Conservation (phyloP, 2,329 filamentous ascomycete species). For the Pseudogymnoascus sp. region DNA sequence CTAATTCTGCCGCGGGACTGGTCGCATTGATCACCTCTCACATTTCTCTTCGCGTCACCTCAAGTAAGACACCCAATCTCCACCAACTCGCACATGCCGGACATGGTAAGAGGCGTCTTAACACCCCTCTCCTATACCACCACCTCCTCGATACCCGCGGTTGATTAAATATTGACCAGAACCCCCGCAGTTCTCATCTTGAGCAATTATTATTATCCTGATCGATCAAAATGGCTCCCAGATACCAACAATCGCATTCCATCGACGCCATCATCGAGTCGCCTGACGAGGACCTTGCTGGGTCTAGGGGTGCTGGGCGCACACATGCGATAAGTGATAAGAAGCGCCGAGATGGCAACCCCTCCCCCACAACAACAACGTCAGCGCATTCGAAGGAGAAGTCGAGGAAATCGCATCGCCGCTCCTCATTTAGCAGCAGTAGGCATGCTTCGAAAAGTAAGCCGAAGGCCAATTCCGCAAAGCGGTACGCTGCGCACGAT, state of each 20-base stretch:
- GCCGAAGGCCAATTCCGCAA: slow-evolving; percentile 15
- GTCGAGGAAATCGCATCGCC: slow-evolving; percentile 12
- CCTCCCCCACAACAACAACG: not conserved
- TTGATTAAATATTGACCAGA: not conserved
- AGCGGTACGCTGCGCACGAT: slow-evolving; percentile 1
- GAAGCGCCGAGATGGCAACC: not conserved
- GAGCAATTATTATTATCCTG: not conserved
- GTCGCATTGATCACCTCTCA: not conserved
- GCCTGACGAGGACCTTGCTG: not conserved
- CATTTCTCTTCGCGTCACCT: not conserved
- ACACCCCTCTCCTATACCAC: not conserved
- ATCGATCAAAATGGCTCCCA: not conserved
- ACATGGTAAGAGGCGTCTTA: not conserved
- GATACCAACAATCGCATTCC: not conserved
- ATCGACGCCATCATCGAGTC: slow-evolving; percentile 5
- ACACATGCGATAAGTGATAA: not conserved
- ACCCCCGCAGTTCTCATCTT: not conserved
- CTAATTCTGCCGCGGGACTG: not conserved
- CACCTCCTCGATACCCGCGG: not conserved
- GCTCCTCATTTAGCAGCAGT: not conserved
- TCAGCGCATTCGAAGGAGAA: slow-evolving; percentile 16
- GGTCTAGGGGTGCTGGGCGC: not conserved
- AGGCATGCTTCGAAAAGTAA: slow-evolving; percentile 12
- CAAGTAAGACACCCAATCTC: not conserved
- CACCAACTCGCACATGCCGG: not conserved